Percentiles rank a stretch among this genome's conserved stretches.
Evolutionary conservation across 306 rosid genomes (phyloP).

Genomic region (Casuarina glauca): DNA sequence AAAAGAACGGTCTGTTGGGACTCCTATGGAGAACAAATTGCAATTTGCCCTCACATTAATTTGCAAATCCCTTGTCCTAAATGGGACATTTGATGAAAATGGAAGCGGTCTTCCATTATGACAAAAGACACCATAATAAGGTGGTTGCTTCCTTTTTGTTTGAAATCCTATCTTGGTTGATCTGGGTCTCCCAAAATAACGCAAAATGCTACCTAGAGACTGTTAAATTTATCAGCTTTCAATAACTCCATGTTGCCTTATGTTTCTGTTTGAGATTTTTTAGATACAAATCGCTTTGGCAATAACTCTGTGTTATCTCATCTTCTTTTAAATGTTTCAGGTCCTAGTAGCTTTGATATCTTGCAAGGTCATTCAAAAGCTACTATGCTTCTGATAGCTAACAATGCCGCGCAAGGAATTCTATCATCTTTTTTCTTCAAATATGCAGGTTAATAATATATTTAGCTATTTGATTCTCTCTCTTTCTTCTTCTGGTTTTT

Average conservation of each 20-base stretch:
- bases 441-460: slow-evolving; percentile 76
- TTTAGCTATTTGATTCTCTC: not conserved
- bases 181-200: not conserved
- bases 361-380: slow-evolving; percentile 97
- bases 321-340: slow-evolving; percentile 49
- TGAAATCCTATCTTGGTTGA: slow-evolving; percentile 3
- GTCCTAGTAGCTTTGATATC: slow-evolving; percentile 88
- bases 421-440: slow-evolving; percentile 97
- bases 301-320: too few relatives aligned
- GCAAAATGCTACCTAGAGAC: not conserved
- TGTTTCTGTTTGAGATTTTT: not conserved
- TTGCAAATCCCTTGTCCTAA: not conserved
- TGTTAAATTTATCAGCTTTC: not conserved
- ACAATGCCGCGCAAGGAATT: slow-evolving; percentile 99
- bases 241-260: not conserved
- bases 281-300: too few relatives aligned
- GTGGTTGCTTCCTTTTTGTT: not conserved
- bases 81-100: not conserved
- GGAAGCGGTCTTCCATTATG: not conserved
- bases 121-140: not conserved
- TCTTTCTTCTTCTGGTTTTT: not conserved
- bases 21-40: not conserved
- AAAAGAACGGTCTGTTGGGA: not conserved
- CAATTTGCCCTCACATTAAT: not conserved
- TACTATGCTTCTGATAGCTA: slow-evolving; percentile 84